These are phyloP conservation scores for Schizonepeta tenuifolia DNA, from an alignment of 257 asterid species.

Conservation along the genomic window DNA sequence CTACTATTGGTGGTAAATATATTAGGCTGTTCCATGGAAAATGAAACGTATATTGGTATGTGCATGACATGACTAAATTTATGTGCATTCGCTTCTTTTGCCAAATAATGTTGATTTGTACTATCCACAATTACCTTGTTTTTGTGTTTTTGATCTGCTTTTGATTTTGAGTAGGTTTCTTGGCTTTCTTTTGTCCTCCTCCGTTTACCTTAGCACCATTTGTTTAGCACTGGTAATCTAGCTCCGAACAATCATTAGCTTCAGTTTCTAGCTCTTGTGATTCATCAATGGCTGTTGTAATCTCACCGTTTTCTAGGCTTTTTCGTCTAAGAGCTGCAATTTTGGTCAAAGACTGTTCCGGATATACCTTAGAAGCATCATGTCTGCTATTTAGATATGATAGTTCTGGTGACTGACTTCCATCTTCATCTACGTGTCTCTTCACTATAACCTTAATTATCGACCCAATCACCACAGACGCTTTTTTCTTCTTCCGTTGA, in stretches of 20 bases:
- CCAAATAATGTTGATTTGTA: neutral
- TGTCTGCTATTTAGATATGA: neutral
- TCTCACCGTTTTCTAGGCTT: slow-evolving; percentile 42
- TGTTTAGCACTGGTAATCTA: slow-evolving; percentile 50
- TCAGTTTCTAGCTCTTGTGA: slow-evolving; percentile 58
- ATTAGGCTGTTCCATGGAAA: no score
- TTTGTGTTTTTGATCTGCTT: slow-evolving; percentile 52
- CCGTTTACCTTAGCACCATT: slow-evolving; percentile 47
- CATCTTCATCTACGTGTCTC: slow-evolving; percentile 24
- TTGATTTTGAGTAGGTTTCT: slow-evolving; percentile 56
- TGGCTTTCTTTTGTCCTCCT: slow-evolving; percentile 49
- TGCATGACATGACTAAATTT: no score
- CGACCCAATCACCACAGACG: slow-evolving; percentile 55
- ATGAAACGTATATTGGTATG: no score
- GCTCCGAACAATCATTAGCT: slow-evolving; percentile 65
- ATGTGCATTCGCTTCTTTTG: no score
- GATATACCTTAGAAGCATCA: slow-evolving; percentile 34
- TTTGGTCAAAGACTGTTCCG: slow-evolving; percentile 30
- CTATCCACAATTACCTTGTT: slow-evolving; percentile 46
- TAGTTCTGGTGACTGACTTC: slow-evolving; percentile 20
- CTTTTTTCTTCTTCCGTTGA: slow-evolving; percentile 49
- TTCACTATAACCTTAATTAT: slow-evolving; percentile 57
- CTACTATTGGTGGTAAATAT: neutral
- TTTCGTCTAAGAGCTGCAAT: slow-evolving; percentile 33
- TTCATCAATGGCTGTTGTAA: slow-evolving; percentile 34